A percentile compares a stretch with the other conserved stretches of the same genome.
phyloP scores from a whole-genome alignment of 1,139 yeast species.

The Blastobotrys ciferrii region DNA sequence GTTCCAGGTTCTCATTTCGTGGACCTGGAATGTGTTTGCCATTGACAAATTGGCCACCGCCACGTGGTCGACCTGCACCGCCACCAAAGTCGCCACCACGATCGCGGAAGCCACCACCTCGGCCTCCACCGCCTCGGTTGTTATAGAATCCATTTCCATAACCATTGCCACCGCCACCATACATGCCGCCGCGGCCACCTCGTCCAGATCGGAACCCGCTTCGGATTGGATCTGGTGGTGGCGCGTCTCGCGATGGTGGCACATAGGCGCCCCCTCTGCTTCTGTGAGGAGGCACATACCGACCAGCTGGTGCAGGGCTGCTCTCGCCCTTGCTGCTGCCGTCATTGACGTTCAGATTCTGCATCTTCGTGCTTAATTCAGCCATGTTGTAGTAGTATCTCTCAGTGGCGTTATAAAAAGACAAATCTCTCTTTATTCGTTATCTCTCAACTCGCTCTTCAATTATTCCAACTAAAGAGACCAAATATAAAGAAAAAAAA shows the following conservation, averaged over 20 bases:
- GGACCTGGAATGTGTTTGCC: slow-evolving; percentile 89
- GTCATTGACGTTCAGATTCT: slow-evolving; percentile 41
- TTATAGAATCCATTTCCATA: slow-evolving; percentile 32
- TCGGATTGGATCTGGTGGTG: slow-evolving; percentile 10
- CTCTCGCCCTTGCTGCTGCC: slow-evolving; percentile 28
- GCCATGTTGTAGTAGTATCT: slow-evolving; percentile 36
- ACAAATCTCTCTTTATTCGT: background rate
- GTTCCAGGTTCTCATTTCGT: slow-evolving; percentile 66
- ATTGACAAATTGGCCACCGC: slow-evolving; percentile 58
- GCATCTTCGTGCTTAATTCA: slow-evolving; percentile 46
- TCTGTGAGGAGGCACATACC: slow-evolving; percentile 4
- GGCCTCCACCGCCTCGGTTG: slow-evolving; percentile 30
- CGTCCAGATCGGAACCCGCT: slow-evolving; percentile 14
- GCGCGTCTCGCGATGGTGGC: slow-evolving; percentile 59
- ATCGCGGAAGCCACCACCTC: slow-evolving; percentile 41
- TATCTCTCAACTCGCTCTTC: background rate
- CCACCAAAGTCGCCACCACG: slow-evolving; percentile 40
- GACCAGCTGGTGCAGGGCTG: slow-evolving; percentile 24
- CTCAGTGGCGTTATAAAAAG: slow-evolving; percentile 3
- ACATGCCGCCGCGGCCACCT: slow-evolving; percentile 16
- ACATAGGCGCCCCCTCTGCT: slow-evolving; percentile 45
- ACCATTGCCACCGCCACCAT: slow-evolving; percentile 26
- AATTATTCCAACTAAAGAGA: background rate
- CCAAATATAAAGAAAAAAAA: background rate
- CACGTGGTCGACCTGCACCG: slow-evolving; percentile 39